Evolutionary conservation across 441 rosid genomes (phyloP).

Genomic region (Pelargonium australe): DNA sequence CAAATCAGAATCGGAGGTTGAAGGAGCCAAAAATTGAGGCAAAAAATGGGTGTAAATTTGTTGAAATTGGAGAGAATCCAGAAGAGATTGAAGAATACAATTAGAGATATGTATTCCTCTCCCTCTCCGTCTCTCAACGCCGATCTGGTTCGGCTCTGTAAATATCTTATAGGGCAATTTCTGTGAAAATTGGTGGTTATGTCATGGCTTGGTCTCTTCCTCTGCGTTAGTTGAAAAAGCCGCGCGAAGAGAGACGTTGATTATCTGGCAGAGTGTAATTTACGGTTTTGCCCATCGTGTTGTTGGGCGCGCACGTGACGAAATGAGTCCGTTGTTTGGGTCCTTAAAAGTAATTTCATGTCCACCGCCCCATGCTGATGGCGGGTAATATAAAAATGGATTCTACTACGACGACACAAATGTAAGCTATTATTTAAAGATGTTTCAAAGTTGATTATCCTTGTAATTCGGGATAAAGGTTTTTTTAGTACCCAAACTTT

Average conservation of each 20-base stretch:
- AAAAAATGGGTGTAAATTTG: background rate
- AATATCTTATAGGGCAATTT: background rate
- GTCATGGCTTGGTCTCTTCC: background rate
- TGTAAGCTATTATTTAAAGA: too few relatives aligned
- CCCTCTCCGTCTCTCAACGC: background rate
- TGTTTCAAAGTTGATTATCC: too few relatives aligned
- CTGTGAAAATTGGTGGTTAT: constrained; percentile 3
- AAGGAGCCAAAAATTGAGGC: background rate
- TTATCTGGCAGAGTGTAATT: background rate
- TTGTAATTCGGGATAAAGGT: too few relatives aligned
- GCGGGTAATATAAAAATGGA: too few relatives aligned
- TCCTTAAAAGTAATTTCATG: too few relatives aligned
- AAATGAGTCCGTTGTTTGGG: background rate
- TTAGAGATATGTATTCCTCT: background rate
- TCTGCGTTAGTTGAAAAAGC: background rate
- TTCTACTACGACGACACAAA: too few relatives aligned
- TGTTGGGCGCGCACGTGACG: background rate
- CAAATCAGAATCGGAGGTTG: background rate
- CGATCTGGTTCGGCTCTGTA: constrained; percentile 1
- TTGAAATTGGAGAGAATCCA: background rate
- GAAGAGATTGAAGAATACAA: background rate
- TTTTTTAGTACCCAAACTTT: too few relatives aligned
- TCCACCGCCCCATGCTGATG: background rate
- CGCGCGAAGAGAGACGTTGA: constrained; percentile 2
- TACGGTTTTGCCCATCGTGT: background rate